These are phyloP conservation scores for Puccinia sorghi DNA, from an alignment of 1,284 basidiomycete species.

Conservation along the genomic window DNA sequence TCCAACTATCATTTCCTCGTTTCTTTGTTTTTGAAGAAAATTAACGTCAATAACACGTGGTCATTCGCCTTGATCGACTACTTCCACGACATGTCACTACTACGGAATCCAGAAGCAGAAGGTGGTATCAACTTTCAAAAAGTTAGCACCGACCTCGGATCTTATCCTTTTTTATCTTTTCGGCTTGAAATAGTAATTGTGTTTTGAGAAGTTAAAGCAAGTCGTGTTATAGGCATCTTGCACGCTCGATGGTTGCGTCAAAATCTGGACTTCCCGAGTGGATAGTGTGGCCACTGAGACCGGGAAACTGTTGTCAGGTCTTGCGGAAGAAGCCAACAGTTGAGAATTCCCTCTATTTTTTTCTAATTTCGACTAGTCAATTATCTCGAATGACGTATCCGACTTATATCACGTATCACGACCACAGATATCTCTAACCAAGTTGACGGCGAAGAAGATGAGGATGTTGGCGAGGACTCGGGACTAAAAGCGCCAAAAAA, in stretches of 20 bases:
- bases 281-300: conserved; percentile 97
- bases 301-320: conserved; percentile 87
- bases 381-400: conserved; percentile 36
- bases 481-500: conserved; percentile 60
- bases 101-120: conserved; percentile 85
- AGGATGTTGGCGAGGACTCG: conserved; percentile 64
- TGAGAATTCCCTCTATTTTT: conserved; percentile 3
- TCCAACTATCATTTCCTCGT: not conserved
- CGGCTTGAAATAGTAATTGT: conserved; percentile 22
- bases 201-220: conserved; percentile 3
- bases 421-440: conserved; percentile 55
- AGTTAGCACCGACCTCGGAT: conserved; percentile 5
- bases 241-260: conserved; percentile 97
- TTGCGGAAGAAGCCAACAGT: conserved; percentile 64
- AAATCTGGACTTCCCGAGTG: conserved; percentile 98
- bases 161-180: conserved; percentile 2
- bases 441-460: conserved; percentile 63
- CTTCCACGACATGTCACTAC: conserved; percentile 97
- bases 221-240: conserved; percentile 80
- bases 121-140: conserved; percentile 56
- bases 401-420: not conserved
- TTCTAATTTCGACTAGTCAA: not conserved
- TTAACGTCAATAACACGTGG: conserved; percentile 97
- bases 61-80: conserved; percentile 98
- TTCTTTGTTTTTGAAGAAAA: conserved; percentile 70